Evolutionary conservation across 2,329 filamentous ascomycete species (phyloP), one percentile per base, ranked within the genome.

Genomic region (Nigrospora osmanthi): DNA sequence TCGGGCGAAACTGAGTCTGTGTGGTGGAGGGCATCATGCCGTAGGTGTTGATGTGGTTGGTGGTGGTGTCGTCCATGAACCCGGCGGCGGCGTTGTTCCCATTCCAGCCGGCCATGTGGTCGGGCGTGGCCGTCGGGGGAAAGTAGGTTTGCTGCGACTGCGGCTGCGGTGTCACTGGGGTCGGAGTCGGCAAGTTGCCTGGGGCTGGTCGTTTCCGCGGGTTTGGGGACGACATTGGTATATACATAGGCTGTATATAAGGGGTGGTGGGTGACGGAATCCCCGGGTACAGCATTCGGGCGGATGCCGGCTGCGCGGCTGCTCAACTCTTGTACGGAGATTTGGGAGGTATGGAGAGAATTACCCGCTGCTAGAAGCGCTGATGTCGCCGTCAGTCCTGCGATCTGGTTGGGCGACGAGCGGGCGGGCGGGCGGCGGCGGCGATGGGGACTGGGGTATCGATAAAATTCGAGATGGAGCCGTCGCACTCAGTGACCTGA

Each of bases 81-180:
- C 47, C 51, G 14, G 51, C 55, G 36, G 61, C 51, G 49, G 16
- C 40, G 33, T 57, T 60, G 43, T 66, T 69, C 47, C 71, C 68
- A 47, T 69, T 73, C 76, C 76, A 80, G 59, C 74, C 70, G 38
- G 77, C 55, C 51, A 76, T 72, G 60, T 76, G 73, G 40, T 75
- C 73, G 60, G 62, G 62, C 47, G 58, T 45, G 62, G 52, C 66
- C 10, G 43, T 35, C 6, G 47, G 43, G 12, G 47, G 36, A 38
- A 42, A 46, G 50, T 63, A 68, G 16, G 64, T 54, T 38, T 63
- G 60, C 46, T 73, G 69, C 58, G 73, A 64, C 52, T 66, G 67
- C 28, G 67, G 65, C 44, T 49, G 55, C 46, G 23, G 23, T 28
- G 23, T 28, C 23, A 28, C 23, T 28, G 23, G 23, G 23, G 43